Conservation (phyloP, 306 rosid genomes). For the Pyrus bretschneideri region DNA sequence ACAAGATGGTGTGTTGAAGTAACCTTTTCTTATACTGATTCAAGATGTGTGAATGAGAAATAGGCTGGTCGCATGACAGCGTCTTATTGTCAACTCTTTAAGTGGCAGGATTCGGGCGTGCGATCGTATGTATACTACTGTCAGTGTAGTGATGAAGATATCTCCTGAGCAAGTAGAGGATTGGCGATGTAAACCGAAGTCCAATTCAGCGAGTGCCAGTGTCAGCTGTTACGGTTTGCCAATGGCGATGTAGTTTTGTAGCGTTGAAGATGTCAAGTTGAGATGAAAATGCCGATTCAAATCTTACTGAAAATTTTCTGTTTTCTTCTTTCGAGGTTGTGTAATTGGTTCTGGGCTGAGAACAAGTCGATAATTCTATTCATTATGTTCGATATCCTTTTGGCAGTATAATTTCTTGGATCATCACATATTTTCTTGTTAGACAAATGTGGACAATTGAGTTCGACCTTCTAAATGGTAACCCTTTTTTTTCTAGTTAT, state of each 20-base stretch:
- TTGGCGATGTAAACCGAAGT: constrained; percentile 20
- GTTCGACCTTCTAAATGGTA: background rate
- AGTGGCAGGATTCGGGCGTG: constrained; percentile 33
- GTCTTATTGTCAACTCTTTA: constrained; percentile 4
- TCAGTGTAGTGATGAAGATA: constrained; percentile 19
- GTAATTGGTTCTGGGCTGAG: constrained; percentile 41
- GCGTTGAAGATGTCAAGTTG: constrained; percentile 21
- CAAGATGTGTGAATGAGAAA: constrained; percentile 6
- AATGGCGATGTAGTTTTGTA: constrained; percentile 10
- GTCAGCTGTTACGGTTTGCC: constrained; percentile 18
- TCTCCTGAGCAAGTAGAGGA: constrained; percentile 23
- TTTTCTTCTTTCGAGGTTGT: constrained; percentile 44
- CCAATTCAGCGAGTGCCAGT: constrained; percentile 30
- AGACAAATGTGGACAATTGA: constrained; percentile 18
- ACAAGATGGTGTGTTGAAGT: constrained; percentile 20
- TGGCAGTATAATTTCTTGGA: constrained; percentile 31
- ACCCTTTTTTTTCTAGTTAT: background rate
- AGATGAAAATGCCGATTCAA: constrained; percentile 26
- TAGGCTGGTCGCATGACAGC: constrained; percentile 14
- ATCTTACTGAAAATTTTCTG: constrained; percentile 27
- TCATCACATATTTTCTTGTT: constrained; percentile 33
- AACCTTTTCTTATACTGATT: background rate
- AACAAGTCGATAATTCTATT: constrained; percentile 45
- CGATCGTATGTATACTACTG: constrained; percentile 26
- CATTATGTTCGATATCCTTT: constrained; percentile 53